Base-by-base conservation (phyloP, 1,139 yeast species). In the Sporopachydermia cereana region DNA sequence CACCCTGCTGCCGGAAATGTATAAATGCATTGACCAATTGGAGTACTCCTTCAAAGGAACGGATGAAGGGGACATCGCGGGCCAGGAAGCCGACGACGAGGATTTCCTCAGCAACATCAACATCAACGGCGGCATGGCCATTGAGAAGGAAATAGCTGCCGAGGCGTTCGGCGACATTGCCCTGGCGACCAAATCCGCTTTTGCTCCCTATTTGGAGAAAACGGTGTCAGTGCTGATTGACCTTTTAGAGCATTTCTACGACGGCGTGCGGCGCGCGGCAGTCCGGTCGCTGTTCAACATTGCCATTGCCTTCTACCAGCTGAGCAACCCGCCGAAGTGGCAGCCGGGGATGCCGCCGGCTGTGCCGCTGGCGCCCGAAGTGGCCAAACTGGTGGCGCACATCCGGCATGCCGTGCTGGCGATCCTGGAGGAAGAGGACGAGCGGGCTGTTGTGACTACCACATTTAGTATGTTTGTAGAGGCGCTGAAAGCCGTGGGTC, bases 131-230 rank as follows among this genome's bases (percentile, higher is more conserved):
- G 97, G 96, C 69, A 79, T 91, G 57, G 86, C 96, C 53, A 83
- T 85, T 57, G 98, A 91, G 69, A 91, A 91, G 69, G 98, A 91
- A 69, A 88, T 85, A 56, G 96, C 96, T n/a, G 76, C 93, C 43
- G 93, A 89, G 59, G 94, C 96, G 21, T 69, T 91, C 55, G 81
- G 88, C 43, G 96, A 91, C 58, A 75, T 91, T 59, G 95, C 96
- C 50, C 65, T 74, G 49, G 95, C 95, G 53, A 82, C 95, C 45
- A 86, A 88, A 56, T 78, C 76, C 51, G 79, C 77, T 46, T 88
- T 91, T 66, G 76, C 78, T 55, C 81, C 81, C 54, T 89, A 77
- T 59, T 80, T 88, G 51, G 89, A 84, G 61, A 73, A 76, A 51
- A 73, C 93, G 23, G 67, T 85, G 54, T 71, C 73, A 51, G 72